phyloP scores from a whole-genome alignment of 768 basidiomycete genomes.

The Hebeloma cylindrosporum region DNA sequence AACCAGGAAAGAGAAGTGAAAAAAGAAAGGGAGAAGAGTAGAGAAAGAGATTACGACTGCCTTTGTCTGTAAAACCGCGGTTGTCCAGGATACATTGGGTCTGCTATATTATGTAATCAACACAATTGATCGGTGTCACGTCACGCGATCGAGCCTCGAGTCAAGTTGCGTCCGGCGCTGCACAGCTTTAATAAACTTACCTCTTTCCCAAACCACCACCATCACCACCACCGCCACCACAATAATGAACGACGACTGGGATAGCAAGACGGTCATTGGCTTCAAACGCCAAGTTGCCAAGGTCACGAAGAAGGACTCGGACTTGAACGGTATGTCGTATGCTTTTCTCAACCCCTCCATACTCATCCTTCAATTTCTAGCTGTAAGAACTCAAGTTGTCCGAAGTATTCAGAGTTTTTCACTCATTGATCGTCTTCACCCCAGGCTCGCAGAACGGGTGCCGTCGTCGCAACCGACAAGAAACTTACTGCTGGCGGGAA shows the following conservation, averaged over 20 bases:
- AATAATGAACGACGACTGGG: slow-evolving; percentile 68
- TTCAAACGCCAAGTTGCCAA: slow-evolving; percentile 59
- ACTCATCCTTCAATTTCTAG: slow-evolving; percentile 31
- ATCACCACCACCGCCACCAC: slow-evolving; percentile 17
- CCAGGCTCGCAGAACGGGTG: slow-evolving; percentile 76
- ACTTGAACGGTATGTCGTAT: slow-evolving; percentile 51
- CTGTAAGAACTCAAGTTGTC: slow-evolving; percentile 43
- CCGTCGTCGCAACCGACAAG: slow-evolving; percentile 82
- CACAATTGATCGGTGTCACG: slow-evolving; percentile 4
- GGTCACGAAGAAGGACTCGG: slow-evolving; percentile 59
- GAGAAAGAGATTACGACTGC: slow-evolving; percentile 3
- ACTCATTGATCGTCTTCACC: slow-evolving; percentile 12
- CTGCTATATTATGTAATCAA: too few species aligned
- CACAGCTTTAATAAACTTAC: too few species aligned
- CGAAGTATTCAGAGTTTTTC: background rate
- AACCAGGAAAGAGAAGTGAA: slow-evolving; percentile 33
- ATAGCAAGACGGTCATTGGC: slow-evolving; percentile 72
- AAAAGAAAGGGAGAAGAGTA: slow-evolving; percentile 19
- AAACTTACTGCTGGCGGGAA: slow-evolving; percentile 68
- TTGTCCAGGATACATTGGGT: slow-evolving; percentile 14
- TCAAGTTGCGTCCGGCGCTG: slow-evolving; percentile 13
- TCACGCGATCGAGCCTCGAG: slow-evolving; percentile 5
- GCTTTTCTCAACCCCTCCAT: background rate
- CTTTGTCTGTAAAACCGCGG: slow-evolving; percentile 6
- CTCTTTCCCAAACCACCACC: too few species aligned